These are phyloP conservation scores for Pyricularia grisea DNA, from an alignment of 2,329 filamentous ascomycete species.

Conservation along the genomic window DNA sequence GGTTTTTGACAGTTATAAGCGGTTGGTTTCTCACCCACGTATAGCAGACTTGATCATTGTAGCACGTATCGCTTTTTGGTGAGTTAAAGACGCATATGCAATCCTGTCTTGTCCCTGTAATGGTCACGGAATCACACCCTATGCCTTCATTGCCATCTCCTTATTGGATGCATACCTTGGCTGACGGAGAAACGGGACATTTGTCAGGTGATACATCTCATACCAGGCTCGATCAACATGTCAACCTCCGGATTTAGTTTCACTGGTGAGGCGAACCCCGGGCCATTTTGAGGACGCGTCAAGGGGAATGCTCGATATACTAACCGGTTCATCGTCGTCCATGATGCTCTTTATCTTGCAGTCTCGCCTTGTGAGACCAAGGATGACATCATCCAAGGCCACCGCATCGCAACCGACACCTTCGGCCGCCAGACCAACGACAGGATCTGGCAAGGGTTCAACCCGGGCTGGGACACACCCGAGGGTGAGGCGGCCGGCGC, in stretches of 20 bases:
- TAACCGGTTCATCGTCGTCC: not conserved
- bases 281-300: constrained; percentile 10
- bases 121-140: not conserved
- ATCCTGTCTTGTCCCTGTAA: not conserved
- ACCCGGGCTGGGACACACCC: constrained; percentile 44
- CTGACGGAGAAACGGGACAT: not conserved
- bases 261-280: constrained; percentile 13
- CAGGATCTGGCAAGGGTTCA: constrained; percentile 38
- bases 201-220: not conserved
- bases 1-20: not conserved
- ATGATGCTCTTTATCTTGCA: constrained; percentile 28
- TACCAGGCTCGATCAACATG: not conserved
- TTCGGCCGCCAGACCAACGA: constrained; percentile 44
- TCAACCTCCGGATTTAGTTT: not conserved
- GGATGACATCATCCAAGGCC: constrained; percentile 17
- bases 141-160: not conserved
- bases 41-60: not conserved
- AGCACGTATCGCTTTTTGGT: not conserved
- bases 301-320: not conserved
- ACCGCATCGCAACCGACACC: constrained; percentile 17
- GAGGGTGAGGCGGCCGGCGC: constrained; percentile 27
- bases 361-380: constrained; percentile 18
- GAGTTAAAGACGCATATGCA: not conserved
- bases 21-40: not conserved
- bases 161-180: not conserved